phyloP scores from a whole-genome alignment of 805 yeast genomes.

The Schizosaccharomyces cryophilus region DNA sequence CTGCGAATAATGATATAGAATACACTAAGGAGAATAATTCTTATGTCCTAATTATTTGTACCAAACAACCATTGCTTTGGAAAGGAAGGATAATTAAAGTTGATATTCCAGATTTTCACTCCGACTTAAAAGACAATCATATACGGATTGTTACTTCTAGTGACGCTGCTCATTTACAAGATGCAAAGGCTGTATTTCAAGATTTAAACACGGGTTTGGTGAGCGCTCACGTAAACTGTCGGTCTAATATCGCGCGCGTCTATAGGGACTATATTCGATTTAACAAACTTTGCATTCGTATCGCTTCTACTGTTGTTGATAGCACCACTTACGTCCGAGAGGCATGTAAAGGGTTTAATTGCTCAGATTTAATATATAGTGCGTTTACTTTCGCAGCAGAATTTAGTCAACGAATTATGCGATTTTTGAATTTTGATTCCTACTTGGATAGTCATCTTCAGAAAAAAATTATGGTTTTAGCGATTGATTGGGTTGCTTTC shows the following conservation, averaged over 20 bases:
- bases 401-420: constrained; percentile 46
- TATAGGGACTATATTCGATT: constrained; percentile 46
- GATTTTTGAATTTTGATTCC: constrained; percentile 28
- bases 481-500: constrained; percentile 79
- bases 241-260: constrained; percentile 49
- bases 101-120: constrained; percentile 13
- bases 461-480: constrained; percentile 42
- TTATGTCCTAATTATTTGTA: constrained; percentile 22
- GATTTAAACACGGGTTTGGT: constrained; percentile 28
- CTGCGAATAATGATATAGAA: constrained; percentile 3
- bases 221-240: constrained; percentile 28
- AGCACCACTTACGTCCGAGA: constrained; percentile 28
- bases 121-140: constrained; percentile 42
- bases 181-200: constrained; percentile 31
- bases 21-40: constrained; percentile 4
- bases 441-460: constrained; percentile 43
- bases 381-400: constrained; percentile 60
- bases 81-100: constrained; percentile 51
- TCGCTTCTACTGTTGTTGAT: constrained; percentile 40
- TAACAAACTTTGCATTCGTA: constrained; percentile 40
- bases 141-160: constrained; percentile 46
- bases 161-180: constrained; percentile 31
- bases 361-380: constrained; percentile 54
- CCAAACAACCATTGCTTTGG: constrained; percentile 75
- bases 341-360: constrained; percentile 32